Evolutionary conservation across 78 protist genomes (phyloP), one percentile per base, ranked within the genome.

Genomic region (Polysphondylium violaceum): DNA sequence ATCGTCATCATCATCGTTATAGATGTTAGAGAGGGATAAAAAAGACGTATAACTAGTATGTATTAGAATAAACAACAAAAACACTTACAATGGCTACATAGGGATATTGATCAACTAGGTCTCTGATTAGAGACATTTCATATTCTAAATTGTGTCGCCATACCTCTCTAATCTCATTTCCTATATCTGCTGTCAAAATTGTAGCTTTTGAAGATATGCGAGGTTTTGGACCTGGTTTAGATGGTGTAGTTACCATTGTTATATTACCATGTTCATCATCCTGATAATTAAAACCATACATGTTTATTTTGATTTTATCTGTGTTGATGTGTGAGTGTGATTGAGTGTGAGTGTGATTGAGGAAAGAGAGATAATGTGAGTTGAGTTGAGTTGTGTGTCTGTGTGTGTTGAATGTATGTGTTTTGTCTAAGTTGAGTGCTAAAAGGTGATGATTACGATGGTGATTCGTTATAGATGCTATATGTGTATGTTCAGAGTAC

Each of bases 71-170:
- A n/a, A n/a, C n/a, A n/a, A n/a, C n/a, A 16, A 4, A n/a, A 8
- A 29, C 6, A 40, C 94, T 16, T 19, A 95, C 98, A 97, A 98
- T 97, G 35, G 99, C 96, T 29, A 98, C 74, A 78, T 76, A 97
- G 16, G 98, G 97, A 69, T 97, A 97, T 27, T 90, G 23, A 35
- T 87, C 81, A n/a, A 98, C 91, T 11, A 96, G 16, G 25, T 91
- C 94, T 50, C 95, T 88, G 43, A 97, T 97, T 3, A 31, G 16
- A 11, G 40, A 83, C 87, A 97, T 94, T 78, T 95, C 99, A 17
- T 64, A 65, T 27, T 86, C 97, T 0, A 97, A 86, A 56, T 95
- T 97, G 25, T 83, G 73, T 9, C 85, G 91, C 99, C 99, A 97
- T 14, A 97, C 98, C 40, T 97, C 99, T 60, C 74, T 69, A 17